Percentiles rank a stretch among this genome's conserved stretches.
phyloP scores from a whole-genome alignment of 148 eudicot species.

The Fallopia convolvulus region DNA sequence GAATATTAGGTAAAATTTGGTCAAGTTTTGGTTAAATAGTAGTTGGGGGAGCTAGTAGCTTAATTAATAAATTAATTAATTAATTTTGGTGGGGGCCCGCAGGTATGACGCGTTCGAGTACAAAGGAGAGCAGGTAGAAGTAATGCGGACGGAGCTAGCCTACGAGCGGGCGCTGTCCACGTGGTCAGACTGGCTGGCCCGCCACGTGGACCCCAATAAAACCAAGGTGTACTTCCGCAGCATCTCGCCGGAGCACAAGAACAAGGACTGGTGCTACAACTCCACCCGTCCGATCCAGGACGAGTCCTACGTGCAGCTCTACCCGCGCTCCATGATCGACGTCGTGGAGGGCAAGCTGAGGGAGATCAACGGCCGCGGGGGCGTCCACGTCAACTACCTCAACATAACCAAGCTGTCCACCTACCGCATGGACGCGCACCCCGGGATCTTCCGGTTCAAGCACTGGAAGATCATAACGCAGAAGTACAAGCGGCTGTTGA shows the following conservation, averaged over 20 bases:
- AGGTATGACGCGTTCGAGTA: slow-evolving; percentile 42
- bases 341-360: slow-evolving; percentile 21
- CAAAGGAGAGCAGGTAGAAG: slow-evolving; percentile 20
- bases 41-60: neutral
- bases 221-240: slow-evolving; percentile 38
- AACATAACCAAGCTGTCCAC: slow-evolving; percentile 38
- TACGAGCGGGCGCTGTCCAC: slow-evolving; percentile 35
- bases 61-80: neutral
- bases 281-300: slow-evolving; percentile 30
- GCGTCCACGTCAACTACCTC: slow-evolving; percentile 31
- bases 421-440: slow-evolving; percentile 49
- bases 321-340: slow-evolving; percentile 28
- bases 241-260: slow-evolving; percentile 40
- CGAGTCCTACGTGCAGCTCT: slow-evolving; percentile 19
- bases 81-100: neutral
- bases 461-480: slow-evolving; percentile 14
- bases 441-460: slow-evolving; percentile 25
- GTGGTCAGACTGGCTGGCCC: slow-evolving; percentile 43
- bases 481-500: slow-evolving; percentile 4
- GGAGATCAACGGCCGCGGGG: slow-evolving; percentile 8
- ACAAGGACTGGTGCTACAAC: slow-evolving; percentile 41
- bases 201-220: slow-evolving; percentile 28
- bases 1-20: neutral
- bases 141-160: slow-evolving; percentile 30
- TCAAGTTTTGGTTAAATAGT: neutral